Base-by-base conservation (phyloP, 306 rosid genomes). In the Vigna angularis region DNA sequence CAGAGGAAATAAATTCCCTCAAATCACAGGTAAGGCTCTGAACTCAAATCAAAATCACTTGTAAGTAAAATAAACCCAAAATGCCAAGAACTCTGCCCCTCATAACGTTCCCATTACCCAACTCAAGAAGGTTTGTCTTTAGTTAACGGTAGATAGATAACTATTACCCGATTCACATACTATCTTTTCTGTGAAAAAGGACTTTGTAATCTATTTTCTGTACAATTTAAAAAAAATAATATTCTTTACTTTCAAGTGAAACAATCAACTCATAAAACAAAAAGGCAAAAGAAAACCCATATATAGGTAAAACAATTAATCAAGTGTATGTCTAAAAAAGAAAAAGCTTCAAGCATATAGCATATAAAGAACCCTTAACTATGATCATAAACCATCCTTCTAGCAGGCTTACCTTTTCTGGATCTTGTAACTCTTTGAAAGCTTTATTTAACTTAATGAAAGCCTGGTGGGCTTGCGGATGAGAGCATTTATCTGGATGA, bases 401-500 rank as follows among this genome's bases (percentile, higher is more conserved):
- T 16, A 28, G 49, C 74, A 68, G 74, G 79, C 90, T 71, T 82
- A 87, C 97, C 93, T 91, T 91, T 53, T 90, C 90, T 20, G 97
- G 91, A 81, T 91, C 96, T 83, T 91, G 96, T 75, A 91, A 87
- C 72, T 91, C 96, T 81, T 91, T 91, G 79, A 92, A 94, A 74
- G 98, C 96, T 81, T 94, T 92, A 70, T 94, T 94, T 86, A 92
- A 75, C 85, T 88, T 90, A 45, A 92, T 87, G 88, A 94, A 94
- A 69, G 98, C 97, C 87, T 89, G 93, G 72, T 92, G 85, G 56
- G 98, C 97, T 77, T 90, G 97, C 77, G 97, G 98, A 85, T 94
- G 98, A 77, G 96, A 83, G 77, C 98, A 94, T 87, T 94, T 94
- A 85, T 94, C 98, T n/a, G 98, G 98, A 70, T 94, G 98, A 85